These are phyloP conservation scores for Saxophila tyrrhenica DNA, from an alignment of 495 filamentous ascomycete genomes.

Conservation along the genomic window DNA sequence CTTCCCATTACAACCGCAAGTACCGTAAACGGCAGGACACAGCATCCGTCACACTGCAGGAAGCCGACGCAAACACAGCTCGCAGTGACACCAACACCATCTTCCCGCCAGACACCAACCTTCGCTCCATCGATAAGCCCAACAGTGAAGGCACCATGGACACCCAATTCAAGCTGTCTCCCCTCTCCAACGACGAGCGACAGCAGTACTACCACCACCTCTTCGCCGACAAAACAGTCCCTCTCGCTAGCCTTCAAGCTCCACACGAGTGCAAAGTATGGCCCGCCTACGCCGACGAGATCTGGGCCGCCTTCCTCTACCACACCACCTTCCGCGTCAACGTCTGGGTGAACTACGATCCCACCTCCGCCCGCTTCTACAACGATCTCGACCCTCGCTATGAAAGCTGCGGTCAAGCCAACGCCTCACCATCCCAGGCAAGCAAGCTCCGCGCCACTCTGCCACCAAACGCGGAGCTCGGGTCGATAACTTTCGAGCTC, in stretches of 20 bases:
- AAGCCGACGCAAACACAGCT: background rate
- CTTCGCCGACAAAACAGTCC: background rate
- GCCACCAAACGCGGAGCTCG: background rate
- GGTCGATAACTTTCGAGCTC: constrained; percentile 4
- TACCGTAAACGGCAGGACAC: background rate
- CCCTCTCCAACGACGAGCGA: background rate
- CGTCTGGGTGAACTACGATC: constrained; percentile 14
- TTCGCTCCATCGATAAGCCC: background rate
- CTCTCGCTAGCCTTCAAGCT: background rate
- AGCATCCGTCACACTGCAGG: background rate
- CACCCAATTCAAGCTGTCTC: background rate
- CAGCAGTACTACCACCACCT: background rate
- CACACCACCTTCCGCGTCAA: constrained; percentile 10
- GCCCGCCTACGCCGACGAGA: constrained; percentile 2
- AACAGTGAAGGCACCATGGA: background rate
- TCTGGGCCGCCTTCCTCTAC: constrained; percentile 3
- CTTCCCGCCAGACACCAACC: background rate
- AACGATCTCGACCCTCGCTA: background rate
- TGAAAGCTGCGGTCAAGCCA: constrained; percentile 8
- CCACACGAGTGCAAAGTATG: background rate
- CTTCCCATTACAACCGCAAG: background rate
- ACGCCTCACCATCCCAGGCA: background rate
- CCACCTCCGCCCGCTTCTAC: constrained; percentile 1
- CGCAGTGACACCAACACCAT: background rate
- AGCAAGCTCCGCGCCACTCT: background rate